Base-by-base conservation (phyloP, 352 stramenopile species). In the Phytopythium montanum region DNA sequence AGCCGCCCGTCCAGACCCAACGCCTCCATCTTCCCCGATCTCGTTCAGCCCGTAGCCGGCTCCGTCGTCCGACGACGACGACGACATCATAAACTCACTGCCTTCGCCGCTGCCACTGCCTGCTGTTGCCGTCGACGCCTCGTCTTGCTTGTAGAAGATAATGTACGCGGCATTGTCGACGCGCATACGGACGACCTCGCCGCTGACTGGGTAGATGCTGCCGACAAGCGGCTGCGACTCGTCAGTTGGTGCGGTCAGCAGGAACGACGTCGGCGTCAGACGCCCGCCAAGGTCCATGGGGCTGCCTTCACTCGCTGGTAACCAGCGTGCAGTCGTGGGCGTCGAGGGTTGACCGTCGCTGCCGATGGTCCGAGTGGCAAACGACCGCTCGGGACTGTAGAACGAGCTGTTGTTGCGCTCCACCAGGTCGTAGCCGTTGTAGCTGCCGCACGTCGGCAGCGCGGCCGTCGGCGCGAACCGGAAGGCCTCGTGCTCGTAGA, bases 141-240 rank as follows among this genome's bases (percentile, higher is more conserved):
- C 51, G 33, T 56, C 51, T 33, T 65, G 74, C 64, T 95, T 95
- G 72, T 94, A 95, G 46, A 94, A 95, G 41, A 95, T 92, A 50
- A 95, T 95, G 64, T 95, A 95, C 12, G 86, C 82, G 18, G 72
- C 79, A 44, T 87, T 87, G 25, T 94, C 86, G 28, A 86, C 78
- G 50, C 79, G 83, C 56, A 90, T 71, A 5, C 78, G 77, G 25
- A 94, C 59, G 38, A 90, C 67, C 56, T 95, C 86, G 4, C 86
- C 86, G 34, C 79, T 65, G n/a, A 94, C 61, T 0, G 83, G 81
- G 41, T 85, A 91, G 44, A 92, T 92, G 28, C 73, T 63, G 14
- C 78, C 82, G 28, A 86, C 75, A 8, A 91, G 60, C 18, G 81
- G 77, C 29, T 90, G 76, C 1, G 73, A 79, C 54, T 92, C 82